A percentile compares a stretch with the other conserved stretches of the same genome.
phyloP scores from a whole-genome alignment of 163 green algal genomes.

The Scenedesmus sp. region DNA sequence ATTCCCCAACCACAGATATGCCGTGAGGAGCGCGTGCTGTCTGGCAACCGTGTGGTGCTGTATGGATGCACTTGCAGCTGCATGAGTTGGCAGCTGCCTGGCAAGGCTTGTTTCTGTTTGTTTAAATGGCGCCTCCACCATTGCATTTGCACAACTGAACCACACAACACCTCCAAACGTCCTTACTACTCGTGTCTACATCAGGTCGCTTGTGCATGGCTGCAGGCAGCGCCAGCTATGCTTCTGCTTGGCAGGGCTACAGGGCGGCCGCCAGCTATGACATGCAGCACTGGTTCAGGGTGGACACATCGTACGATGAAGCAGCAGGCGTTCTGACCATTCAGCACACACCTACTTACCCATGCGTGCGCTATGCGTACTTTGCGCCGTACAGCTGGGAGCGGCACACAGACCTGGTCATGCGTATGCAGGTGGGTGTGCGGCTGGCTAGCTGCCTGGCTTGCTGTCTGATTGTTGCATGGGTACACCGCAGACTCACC shows the following conservation, averaged over 20 bases:
- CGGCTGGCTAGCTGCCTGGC: not conserved
- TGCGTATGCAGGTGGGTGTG: conserved; percentile 41
- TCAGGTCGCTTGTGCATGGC: not conserved
- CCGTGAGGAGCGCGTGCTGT: too few species aligned
- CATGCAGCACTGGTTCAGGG: conserved; percentile 74
- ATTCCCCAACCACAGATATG: too few species aligned
- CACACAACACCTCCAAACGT: too few species aligned
- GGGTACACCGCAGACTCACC: too few species aligned
- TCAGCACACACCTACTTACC: conserved; percentile 64
- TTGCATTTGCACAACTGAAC: too few species aligned
- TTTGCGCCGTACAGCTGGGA: conserved; percentile 83
- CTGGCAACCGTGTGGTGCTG: too few species aligned
- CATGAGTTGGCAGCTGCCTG: too few species aligned
- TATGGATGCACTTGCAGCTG: too few species aligned
- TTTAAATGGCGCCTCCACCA: too few species aligned
- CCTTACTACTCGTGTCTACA: too few species aligned
- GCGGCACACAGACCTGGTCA: conserved; percentile 68
- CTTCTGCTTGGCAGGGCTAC: conserved; percentile 76
- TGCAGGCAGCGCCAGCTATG: conserved; percentile 12
- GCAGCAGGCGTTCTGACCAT: conserved; percentile 71
- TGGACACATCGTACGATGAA: conserved; percentile 72
- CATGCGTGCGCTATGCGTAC: conserved; percentile 81
- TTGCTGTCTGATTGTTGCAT: too few species aligned
- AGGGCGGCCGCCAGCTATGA: conserved; percentile 77
- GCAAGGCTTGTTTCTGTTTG: too few species aligned